Evolutionary conservation across 148 eudicot genomes (phyloP), one percentile per base, ranked within the genome.

Genomic region (Pharnaceum exiguum): DNA sequence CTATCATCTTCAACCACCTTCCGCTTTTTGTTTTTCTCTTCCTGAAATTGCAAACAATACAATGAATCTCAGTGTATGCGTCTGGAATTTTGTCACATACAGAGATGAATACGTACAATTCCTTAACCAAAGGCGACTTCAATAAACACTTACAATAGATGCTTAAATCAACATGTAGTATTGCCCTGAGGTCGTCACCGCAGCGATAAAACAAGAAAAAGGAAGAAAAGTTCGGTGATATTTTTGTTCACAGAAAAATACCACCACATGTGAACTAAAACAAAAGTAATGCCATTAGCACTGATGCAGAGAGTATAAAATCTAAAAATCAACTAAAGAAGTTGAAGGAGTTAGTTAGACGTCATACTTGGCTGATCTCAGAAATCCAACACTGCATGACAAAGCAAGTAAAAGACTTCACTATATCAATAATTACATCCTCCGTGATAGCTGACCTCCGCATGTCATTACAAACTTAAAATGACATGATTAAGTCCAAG

Each of bases 1-100:
- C 86, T 73, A 57, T 83, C 90, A 58, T 84, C 96, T 67, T 85
- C 96, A 54, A 32, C 46, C 29, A 77, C 80, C 77, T 78, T 88
- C 54, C 84, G 79, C 72, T 79, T 78, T 63, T 74, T 76, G 73
- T 77, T 78, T 63, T 66, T 85, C 68, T 83, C 95, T 67, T 88
- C 98, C 98, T 93, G 94, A 48, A 66, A 55, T 39, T 40, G 48
- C n/a, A 54, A 10, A 2, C 1, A 8, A 4, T 9, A 21, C 28
- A 13, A 13, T 2, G 28, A 13, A 5, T 9, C 54, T 25, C 15
- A 45, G 6, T 13, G 21, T 2, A 21, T 1, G 26, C 21, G 23
- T 45, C 23, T 15, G 23, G 23, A 19, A 15, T 15, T 15, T 45
- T 27, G 26, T 19, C 23, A 0, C 7, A 3, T 42, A 42, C 19